Conservation (phyloP, 768 basidiomycete species). For the Phaeotremella skinneri region DNA sequence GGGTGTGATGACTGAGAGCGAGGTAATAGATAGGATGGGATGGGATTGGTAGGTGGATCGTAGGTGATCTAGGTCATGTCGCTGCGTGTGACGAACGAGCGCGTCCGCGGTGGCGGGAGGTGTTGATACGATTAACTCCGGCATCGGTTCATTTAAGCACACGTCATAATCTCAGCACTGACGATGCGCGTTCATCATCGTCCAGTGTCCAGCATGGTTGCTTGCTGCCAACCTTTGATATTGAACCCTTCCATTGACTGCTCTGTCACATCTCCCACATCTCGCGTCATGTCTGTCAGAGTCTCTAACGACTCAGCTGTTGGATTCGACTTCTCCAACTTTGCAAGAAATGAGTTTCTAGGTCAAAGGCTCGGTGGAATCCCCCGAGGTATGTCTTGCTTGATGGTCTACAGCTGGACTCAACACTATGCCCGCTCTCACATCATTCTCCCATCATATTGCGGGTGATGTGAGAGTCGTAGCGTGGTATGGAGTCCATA, state of each 20-base stretch:
- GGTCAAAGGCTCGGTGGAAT: constrained; percentile 44
- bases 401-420: no score
- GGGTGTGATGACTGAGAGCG: background rate
- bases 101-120: no score
- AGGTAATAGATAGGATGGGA: no score
- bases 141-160: background rate
- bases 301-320: constrained; percentile 27
- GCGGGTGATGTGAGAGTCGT: background rate
- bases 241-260: constrained; percentile 1
- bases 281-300: constrained; percentile 30
- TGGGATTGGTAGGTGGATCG: no score
- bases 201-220: no score
- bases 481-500: no score
- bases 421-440: no score
- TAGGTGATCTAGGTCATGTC: no score
- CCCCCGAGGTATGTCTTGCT: constrained; percentile 41
- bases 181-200: constrained; percentile 7
- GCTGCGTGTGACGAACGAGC: no score
- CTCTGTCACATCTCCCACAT: background rate
- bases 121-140: no score
- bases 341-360: constrained; percentile 49
- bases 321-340: constrained; percentile 52
- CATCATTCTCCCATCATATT: background rate
- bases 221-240: background rate
- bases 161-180: background rate